These are phyloP conservation scores for Chalaropsis thielavioides DNA, from an alignment of 2,329 filamentous ascomycete species.

Conservation along the genomic window DNA sequence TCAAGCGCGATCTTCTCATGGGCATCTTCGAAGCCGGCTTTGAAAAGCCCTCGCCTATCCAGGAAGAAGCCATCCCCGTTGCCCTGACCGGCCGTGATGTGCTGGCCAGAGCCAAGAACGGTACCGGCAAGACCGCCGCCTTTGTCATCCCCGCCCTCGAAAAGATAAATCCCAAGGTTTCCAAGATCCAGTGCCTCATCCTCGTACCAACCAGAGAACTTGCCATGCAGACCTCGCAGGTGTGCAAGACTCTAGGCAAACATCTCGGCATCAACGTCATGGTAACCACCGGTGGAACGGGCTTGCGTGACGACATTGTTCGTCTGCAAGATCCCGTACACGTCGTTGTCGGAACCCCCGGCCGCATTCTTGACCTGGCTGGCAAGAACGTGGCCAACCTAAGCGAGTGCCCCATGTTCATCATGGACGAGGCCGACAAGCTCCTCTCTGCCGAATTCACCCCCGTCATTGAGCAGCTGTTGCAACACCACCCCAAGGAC, in stretches of 20 bases:
- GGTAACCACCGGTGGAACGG: constrained; percentile 95
- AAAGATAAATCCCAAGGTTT: constrained; percentile 89
- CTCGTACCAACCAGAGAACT: constrained; percentile 93
- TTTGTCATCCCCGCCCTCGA: constrained; percentile 94
- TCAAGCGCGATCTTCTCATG: constrained; percentile 94
- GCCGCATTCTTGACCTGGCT: constrained; percentile 87
- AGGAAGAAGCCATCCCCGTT: constrained; percentile 97
- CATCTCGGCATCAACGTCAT: constrained; percentile 96
- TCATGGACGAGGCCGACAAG: constrained; percentile 99
- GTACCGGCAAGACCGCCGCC: constrained; percentile 94
- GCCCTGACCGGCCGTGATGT: constrained; percentile 91
- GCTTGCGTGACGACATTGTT: constrained; percentile 90
- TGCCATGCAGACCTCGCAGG: constrained; percentile 94
- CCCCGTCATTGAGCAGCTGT: constrained; percentile 87
- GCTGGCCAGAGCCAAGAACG: constrained; percentile 92
- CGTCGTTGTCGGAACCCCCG: constrained; percentile 93
- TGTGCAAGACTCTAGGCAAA: constrained; percentile 96
- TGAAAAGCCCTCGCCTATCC: constrained; percentile 95
- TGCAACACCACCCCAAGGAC: constrained; percentile 92
- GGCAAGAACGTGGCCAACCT: constrained; percentile 94
- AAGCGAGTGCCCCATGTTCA: constrained; percentile 90
- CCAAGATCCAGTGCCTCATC: constrained; percentile 92
- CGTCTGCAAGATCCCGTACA: constrained; percentile 88
- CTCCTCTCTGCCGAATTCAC: constrained; percentile 94
- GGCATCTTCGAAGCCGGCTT: constrained; percentile 98